phyloP scores from a whole-genome alignment of 192 early-diverging fungal genomes.

The Linnemannia zychae region DNA sequence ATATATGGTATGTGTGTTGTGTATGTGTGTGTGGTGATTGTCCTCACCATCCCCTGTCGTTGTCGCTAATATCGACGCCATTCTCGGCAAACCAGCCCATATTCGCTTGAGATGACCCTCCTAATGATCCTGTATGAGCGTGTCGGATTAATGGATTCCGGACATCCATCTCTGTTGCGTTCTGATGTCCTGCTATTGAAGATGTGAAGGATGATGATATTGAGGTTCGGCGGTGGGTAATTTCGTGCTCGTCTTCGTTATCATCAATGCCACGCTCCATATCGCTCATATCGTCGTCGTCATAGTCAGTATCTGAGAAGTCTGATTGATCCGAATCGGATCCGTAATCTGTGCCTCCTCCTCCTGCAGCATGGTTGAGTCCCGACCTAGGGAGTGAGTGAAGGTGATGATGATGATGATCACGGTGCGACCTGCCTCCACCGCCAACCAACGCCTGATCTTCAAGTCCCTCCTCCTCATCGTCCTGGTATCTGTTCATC shows the following conservation, averaged over 20 bases:
- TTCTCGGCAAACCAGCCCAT: conserved; percentile 45
- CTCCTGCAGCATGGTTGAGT: not conserved
- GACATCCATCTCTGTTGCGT: conserved; percentile 21
- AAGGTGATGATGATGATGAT: not conserved
- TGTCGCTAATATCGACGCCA: conserved; percentile 31
- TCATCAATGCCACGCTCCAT: conserved; percentile 36
- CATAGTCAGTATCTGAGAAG: conserved; percentile 21
- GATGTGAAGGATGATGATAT: not conserved
- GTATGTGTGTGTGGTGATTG: not conserved
- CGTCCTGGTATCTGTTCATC: conserved; percentile 2
- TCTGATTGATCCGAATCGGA: conserved; percentile 33
- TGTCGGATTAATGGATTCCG: not conserved
- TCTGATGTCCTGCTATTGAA: conserved; percentile 3
- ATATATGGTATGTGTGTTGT: not conserved
- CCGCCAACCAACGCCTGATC: conserved; percentile 28
- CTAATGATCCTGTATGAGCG: not conserved
- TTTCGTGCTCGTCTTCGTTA: not conserved
- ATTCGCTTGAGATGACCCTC: not conserved
- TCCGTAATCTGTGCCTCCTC: conserved; percentile 8
- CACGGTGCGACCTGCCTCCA: conserved; percentile 24
- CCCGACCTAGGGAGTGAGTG: not conserved
- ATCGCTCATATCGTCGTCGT: conserved; percentile 39
- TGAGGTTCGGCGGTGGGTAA: not conserved
- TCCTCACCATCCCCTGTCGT: conserved; percentile 23
- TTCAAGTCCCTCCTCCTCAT: conserved; percentile 26